Evolutionary conservation across 2,329 filamentous ascomycete species (phyloP), one percentile per base, ranked within the genome.

Genomic region (Fusarium falciforme): DNA sequence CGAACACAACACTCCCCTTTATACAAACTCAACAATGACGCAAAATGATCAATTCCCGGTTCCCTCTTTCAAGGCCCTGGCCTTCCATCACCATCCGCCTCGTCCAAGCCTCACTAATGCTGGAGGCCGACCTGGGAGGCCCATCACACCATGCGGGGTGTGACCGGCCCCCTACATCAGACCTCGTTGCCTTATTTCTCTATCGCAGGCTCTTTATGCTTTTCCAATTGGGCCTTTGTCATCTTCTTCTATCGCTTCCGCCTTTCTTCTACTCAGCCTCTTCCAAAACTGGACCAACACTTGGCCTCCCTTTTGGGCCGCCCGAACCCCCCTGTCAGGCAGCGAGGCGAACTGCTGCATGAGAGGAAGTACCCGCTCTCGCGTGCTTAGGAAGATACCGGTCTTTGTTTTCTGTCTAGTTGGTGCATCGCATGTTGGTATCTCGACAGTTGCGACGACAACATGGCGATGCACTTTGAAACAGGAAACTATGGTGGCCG

Each of bases 91-190:
- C 5, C n/a, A 36, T 59, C 52, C 59, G 61, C 66, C 66, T 73
- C 29, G n/a, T 27, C 61, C 9, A 64, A 75, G 73, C 55, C 72
- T 58, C 66, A 47, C 69, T 58, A 63, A 64, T 68, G 69, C 31
- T 29, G 64, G 55, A 20, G 73, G 66, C 73, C 72, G 65, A 33
- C 36, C 22, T 65, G 58, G 71, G 76, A 75, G 76, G 76, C 76
- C 76, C 62, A 76, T 68, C 76, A 61, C 66, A 66, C 44, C n/a
- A 72, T 74, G 71, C 64, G 52, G 71, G 71, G 49, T 29, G 29
- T 31, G 54, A 55, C 4, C 54, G 64, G 64, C 66, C 70, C 59
- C 70, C 66, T n/a, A 29, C 31, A 65, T n/a, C 16, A 25, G 22
- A 59, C 17, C 36, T 7, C 1, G 44, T 38, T 58, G 61, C 64